Conservation (phyloP, 2,329 filamentous ascomycete genomes). For the Gliomastix tumulicola region DNA sequence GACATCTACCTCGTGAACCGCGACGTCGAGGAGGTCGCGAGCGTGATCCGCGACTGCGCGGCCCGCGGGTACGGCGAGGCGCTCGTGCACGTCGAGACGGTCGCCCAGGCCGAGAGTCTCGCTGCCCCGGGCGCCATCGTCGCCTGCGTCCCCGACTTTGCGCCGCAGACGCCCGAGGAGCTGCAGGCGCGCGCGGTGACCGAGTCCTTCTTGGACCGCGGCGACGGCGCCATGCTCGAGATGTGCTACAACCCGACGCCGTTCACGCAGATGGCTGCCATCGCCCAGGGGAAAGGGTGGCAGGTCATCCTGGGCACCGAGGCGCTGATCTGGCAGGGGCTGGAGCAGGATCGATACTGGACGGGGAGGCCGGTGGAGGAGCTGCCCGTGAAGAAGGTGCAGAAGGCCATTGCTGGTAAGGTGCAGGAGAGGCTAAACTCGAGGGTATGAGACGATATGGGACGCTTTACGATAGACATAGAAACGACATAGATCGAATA, state of each 20-base stretch:
- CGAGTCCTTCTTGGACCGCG: slow-evolving; percentile 35
- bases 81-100: slow-evolving; percentile 54
- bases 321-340: slow-evolving; percentile 69
- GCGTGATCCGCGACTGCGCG: slow-evolving; percentile 58
- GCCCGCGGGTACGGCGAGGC: slow-evolving; percentile 50
- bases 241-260: slow-evolving; percentile 79
- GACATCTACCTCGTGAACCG: slow-evolving; percentile 74
- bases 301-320: slow-evolving; percentile 70
- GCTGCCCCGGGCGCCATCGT: slow-evolving; percentile 61
- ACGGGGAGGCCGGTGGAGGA: slow-evolving; percentile 53
- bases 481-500: too few relatives aligned
- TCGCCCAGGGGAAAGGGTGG: slow-evolving; percentile 60
- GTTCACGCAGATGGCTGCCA: slow-evolving; percentile 56
- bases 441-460: too few relatives aligned
- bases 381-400: slow-evolving; percentile 53
- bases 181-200: slow-evolving; percentile 48
- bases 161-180: slow-evolving; percentile 60
- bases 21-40: slow-evolving; percentile 58
- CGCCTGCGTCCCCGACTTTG: slow-evolving; percentile 68
- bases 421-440: too few relatives aligned
- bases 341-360: slow-evolving; percentile 63
- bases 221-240: slow-evolving; percentile 64
- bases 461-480: too few relatives aligned
- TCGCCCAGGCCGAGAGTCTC: slow-evolving; percentile 51
- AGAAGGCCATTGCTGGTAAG: slow-evolving; percentile 38